These are phyloP conservation scores for Actinomortierella wolfii DNA, from an alignment of 371 early-diverging fungal genomes.

Conservation along the genomic window DNA sequence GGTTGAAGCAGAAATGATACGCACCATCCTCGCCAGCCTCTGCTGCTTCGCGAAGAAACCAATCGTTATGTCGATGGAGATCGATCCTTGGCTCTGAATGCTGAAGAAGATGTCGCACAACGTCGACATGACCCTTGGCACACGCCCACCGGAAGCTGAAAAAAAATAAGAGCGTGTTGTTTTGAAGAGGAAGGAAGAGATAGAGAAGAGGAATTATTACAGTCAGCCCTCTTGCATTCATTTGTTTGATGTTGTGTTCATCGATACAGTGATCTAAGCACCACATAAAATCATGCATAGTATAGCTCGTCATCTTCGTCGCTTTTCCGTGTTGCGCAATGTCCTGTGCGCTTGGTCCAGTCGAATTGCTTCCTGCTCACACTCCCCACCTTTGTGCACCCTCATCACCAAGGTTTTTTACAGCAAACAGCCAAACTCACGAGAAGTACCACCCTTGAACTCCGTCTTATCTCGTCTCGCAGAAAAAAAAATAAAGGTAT, in stretches of 20 bases:
- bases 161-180: not conserved
- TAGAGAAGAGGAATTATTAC: not conserved
- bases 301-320: not conserved
- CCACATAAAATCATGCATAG: not conserved
- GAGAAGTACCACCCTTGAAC: too few species aligned
- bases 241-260: not conserved
- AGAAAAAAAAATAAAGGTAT: too few species aligned
- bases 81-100: conserved; percentile 25
- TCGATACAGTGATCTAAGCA: not conserved
- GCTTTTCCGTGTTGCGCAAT: not conserved
- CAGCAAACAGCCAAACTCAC: too few species aligned
- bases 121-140: conserved; percentile 29
- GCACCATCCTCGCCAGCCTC: conserved; percentile 34
- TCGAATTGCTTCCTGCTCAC: too few species aligned
- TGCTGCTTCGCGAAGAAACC: conserved; percentile 43
- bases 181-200: not conserved
- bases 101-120: conserved; percentile 19
- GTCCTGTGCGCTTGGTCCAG: too few species aligned
- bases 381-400: too few species aligned
- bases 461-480: too few species aligned
- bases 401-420: too few species aligned
- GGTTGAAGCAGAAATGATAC: not conserved
- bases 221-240: not conserved
- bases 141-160: conserved; percentile 46
- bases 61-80: conserved; percentile 29